Percentiles rank a stretch among this genome's conserved stretches.
Conservation (phyloP, 1,284 basidiomycete genomes). For the Moesziomyces aphidis region DNA sequence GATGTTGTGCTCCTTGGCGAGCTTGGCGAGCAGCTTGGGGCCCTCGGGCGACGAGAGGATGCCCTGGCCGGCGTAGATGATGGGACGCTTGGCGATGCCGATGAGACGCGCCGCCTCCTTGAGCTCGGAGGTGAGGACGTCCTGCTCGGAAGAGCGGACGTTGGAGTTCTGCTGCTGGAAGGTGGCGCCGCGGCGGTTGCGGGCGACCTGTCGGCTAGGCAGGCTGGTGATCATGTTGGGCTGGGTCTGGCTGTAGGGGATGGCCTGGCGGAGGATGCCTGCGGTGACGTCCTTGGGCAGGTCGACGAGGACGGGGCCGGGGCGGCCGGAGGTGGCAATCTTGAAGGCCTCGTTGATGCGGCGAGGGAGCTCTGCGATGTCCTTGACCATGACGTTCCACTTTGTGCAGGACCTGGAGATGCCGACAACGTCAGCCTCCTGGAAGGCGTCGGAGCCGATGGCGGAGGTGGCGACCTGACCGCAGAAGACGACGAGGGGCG, state of each 20-base stretch:
- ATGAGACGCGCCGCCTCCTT: slow-evolving; percentile 88
- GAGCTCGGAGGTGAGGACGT: slow-evolving; percentile 74
- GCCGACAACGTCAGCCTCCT: slow-evolving; percentile 95
- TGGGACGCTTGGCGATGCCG: slow-evolving; percentile 87
- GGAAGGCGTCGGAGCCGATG: slow-evolving; percentile 97
- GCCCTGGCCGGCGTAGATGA: slow-evolving; percentile 95
- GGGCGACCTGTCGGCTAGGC: slow-evolving; percentile 62
- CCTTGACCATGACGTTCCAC: slow-evolving; percentile 99
- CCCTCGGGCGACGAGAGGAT: slow-evolving; percentile 85
- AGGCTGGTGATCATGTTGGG: slow-evolving; percentile 74
- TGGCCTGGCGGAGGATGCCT: slow-evolving; percentile 83
- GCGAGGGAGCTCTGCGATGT: slow-evolving; percentile 91
- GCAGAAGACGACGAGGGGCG: slow-evolving; percentile 93
- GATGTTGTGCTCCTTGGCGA: slow-evolving; percentile 88
- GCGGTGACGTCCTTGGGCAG: slow-evolving; percentile 98
- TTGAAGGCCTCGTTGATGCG: slow-evolving; percentile 99
- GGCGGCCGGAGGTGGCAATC: slow-evolving; percentile 95
- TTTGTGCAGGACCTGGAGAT: slow-evolving; percentile 97
- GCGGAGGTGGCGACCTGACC: slow-evolving; percentile 98
- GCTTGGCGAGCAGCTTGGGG: slow-evolving; percentile 82
- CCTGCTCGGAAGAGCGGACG: slow-evolving; percentile 35
- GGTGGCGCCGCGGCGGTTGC: slow-evolving; percentile 42
- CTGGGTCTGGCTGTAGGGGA: slow-evolving; percentile 88
- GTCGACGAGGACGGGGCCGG: slow-evolving; percentile 96
- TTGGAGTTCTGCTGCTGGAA: slow-evolving; percentile 29